These are phyloP conservation scores for Pleurozium schreberi DNA, from an alignment of 225 moss, liverwort and hornwort species.

Conservation along the genomic window DNA sequence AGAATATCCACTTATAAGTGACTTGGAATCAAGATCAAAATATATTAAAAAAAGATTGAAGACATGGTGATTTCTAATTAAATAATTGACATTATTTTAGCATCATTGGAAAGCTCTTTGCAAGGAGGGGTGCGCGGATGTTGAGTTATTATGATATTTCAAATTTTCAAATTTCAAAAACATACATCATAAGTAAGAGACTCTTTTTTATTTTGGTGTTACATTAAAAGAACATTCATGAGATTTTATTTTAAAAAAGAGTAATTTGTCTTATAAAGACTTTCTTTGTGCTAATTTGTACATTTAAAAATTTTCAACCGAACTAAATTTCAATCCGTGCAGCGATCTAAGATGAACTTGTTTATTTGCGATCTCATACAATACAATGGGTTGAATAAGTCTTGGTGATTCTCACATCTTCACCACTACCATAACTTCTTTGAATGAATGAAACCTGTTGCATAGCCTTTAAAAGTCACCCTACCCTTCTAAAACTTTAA, in stretches of 20 bases:
- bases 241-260: no score
- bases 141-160: no score
- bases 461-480: background rate
- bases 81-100: background rate
- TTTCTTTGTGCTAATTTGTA: no score
- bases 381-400: background rate
- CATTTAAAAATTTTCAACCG: background rate
- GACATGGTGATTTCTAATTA: background rate
- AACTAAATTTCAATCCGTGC: background rate
- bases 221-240: no score
- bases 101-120: no score
- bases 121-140: no score
- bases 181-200: no score
- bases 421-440: background rate
- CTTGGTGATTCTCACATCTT: background rate
- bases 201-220: no score
- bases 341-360: background rate
- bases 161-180: no score
- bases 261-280: no score
- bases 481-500: background rate
- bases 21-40: background rate
- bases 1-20: background rate
- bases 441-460: background rate
- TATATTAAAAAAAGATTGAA: background rate
- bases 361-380: fast-evolving